These are phyloP conservation scores for Rugonectria rugulosa DNA, from an alignment of 2,329 filamentous ascomycete species.

Conservation along the genomic window DNA sequence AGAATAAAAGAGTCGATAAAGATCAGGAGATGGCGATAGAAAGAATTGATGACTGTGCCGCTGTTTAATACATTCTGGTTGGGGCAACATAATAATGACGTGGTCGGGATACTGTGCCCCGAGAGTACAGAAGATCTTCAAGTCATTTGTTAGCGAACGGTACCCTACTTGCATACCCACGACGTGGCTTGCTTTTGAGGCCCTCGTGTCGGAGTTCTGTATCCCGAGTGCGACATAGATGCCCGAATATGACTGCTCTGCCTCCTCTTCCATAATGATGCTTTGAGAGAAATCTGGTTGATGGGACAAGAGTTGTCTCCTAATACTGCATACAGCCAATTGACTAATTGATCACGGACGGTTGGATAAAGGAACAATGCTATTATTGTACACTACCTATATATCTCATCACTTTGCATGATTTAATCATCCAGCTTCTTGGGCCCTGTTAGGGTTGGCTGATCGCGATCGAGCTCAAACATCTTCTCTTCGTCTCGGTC, in stretches of 20 bases:
- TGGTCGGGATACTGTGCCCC: neutral
- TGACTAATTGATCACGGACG: too few species aligned
- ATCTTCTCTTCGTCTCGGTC: constrained; percentile 48
- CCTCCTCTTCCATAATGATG: too few species aligned
- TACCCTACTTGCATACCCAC: too few species aligned
- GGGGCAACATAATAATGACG: neutral
- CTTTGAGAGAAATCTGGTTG: too few species aligned
- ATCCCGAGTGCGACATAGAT: neutral
- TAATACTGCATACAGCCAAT: too few species aligned
- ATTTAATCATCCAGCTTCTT: constrained; percentile 31
- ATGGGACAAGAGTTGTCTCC: too few species aligned
- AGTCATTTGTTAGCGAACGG: neutral
- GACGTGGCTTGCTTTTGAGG: too few species aligned
- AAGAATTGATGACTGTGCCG: neutral
- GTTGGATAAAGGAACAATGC: too few species aligned
- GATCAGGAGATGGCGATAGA: too few species aligned
- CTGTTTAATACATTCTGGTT: neutral
- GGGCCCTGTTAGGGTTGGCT: constrained; percentile 35
- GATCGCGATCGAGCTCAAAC: constrained; percentile 48
- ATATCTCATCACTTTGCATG: neutral
- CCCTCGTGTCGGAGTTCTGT: neutral
- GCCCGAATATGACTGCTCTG: too few species aligned
- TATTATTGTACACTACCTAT: neutral
- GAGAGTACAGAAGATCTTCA: neutral
- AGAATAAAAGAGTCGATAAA: too few species aligned